Percentiles rank a stretch among this genome's conserved stretches.
Evolutionary conservation across 345 rosid species (phyloP).

Genomic region (Pugionium cornutum): DNA sequence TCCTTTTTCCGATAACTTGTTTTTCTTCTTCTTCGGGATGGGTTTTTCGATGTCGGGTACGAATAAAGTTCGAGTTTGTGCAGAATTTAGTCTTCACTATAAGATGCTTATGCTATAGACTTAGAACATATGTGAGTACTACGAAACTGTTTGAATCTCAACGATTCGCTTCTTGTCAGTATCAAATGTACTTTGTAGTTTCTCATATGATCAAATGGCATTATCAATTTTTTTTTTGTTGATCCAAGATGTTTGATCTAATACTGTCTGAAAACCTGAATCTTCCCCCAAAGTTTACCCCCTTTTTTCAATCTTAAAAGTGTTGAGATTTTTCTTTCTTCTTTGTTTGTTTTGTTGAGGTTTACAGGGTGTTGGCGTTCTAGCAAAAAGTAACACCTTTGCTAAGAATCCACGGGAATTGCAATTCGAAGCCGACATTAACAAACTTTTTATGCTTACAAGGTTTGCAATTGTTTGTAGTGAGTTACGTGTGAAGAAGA

Average conservation of each 20-base stretch:
- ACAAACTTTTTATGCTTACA: constrained; percentile 78
- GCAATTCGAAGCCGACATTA: constrained; percentile 81
- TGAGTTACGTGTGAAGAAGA: not conserved
- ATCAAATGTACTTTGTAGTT: not conserved
- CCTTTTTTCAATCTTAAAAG: not conserved
- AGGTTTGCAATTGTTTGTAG: constrained; percentile 52
- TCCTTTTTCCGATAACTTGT: too few species aligned
- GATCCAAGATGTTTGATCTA: constrained; percentile 10
- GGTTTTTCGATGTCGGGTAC: constrained; percentile 9
- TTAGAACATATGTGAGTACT: constrained; percentile 1
- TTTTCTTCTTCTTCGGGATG: not conserved
- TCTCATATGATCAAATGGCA: not conserved
- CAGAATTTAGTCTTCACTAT: constrained; percentile 5
- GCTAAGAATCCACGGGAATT: constrained; percentile 74
- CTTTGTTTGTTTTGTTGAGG: constrained; percentile 36
- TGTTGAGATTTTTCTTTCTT: constrained; percentile 14
- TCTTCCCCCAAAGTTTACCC: not conserved
- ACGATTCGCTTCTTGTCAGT: constrained; percentile 4
- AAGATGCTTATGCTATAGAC: not conserved
- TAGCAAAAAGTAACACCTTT: constrained; percentile 71
- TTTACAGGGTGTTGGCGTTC: constrained; percentile 65
- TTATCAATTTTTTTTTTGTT: not conserved
- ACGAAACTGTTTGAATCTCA: constrained; percentile 10
- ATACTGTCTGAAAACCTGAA: not conserved
- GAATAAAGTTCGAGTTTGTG: constrained; percentile 24